Evolutionary conservation across 2,329 filamentous ascomycete genomes (phyloP), one percentile per base, ranked within the genome.

Genomic region (Alternaria brassicicola): DNA sequence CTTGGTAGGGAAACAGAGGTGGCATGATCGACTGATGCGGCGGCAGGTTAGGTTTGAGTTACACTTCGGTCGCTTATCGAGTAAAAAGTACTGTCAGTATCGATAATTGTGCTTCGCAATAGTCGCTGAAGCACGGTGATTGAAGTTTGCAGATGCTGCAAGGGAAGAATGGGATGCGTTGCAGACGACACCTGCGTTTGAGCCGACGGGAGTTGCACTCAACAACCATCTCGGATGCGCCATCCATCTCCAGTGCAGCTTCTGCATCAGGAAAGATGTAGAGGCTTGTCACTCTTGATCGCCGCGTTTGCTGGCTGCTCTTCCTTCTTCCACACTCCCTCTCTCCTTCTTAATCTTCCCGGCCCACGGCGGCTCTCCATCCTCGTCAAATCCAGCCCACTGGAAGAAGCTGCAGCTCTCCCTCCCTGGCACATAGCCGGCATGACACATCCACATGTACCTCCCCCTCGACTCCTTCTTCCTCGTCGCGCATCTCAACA

Each of bases 381-480:
- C 89, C 33, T 96, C 5, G 85, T 87, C 65, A 36, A 72, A 75
- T 39, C 72, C 70, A 1, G 71, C 71, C 72, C 70, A 72, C 31
- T 69, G 63, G 23, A 72, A 71, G 48, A 73, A 76, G 0, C 69
- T 66, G 35, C 73, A 78, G 6, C 80, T 79, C 52, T 82, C 78
- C 84, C 89, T 45, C 0, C 86, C 89, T 0, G 89, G 89, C 2
- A 88, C 84, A 69, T 88, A 91, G 6, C 89, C 87, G 0, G 87
- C 87, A 78, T 96, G 87, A 70, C 95, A 98, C 90, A 94, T 95
- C 92, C 92, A 96, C 79, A 96, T 96, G 74, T 98, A 96, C 68
- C 84, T 83, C 0, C 94, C 93, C 64, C 87, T 83, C 52, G 87
- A 94, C 65, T 90, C 89, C 66, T 84, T 88, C 78, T 90, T 93